Conservation (phyloP, 441 rosid species). For the Gossypium schwendimanii region DNA sequence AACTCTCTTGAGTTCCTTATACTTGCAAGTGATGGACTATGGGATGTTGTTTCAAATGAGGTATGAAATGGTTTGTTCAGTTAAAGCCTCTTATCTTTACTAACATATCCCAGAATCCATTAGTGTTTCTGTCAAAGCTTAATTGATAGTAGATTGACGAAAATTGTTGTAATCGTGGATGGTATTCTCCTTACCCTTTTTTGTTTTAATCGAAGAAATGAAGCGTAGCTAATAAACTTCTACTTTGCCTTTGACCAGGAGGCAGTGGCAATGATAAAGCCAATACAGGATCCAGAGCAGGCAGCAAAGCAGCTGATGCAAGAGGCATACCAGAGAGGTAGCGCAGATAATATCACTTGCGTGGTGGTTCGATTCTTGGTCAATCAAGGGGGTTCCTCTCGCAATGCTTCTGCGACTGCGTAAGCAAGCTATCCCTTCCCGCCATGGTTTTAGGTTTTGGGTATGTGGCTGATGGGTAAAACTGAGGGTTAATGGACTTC, state of each 20-base stretch:
- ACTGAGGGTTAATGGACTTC: slow-evolving; percentile 9
- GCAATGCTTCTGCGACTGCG: slow-evolving; percentile 3
- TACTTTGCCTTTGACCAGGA: slow-evolving; percentile 43
- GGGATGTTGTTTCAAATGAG: slow-evolving; percentile 97
- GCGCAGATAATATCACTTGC: slow-evolving; percentile 94
- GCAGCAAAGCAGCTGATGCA: slow-evolving; percentile 77
- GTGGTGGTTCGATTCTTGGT: slow-evolving; percentile 80
- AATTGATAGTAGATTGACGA: background rate
- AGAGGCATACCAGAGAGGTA: slow-evolving; percentile 88
- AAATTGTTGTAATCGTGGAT: background rate
- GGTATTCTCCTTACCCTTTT: background rate
- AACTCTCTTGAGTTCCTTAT: slow-evolving; percentile 90
- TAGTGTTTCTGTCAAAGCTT: background rate
- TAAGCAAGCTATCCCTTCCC: slow-evolving; percentile 1
- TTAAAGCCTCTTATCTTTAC: background rate
- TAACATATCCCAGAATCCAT: background rate
- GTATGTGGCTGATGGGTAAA: slow-evolving; percentile 6
- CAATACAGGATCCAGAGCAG: slow-evolving; percentile 69
- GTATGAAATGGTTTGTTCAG: slow-evolving; percentile 24
- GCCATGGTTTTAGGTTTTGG: background rate
- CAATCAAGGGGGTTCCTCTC: slow-evolving; percentile 41
- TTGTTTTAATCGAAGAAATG: background rate
- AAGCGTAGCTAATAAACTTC: background rate
- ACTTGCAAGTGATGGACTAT: slow-evolving; percentile 96
- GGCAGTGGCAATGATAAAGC: slow-evolving; percentile 73